Base-by-base conservation (phyloP, 2,329 filamentous ascomycete species). In the Calonectria pteridis region DNA sequence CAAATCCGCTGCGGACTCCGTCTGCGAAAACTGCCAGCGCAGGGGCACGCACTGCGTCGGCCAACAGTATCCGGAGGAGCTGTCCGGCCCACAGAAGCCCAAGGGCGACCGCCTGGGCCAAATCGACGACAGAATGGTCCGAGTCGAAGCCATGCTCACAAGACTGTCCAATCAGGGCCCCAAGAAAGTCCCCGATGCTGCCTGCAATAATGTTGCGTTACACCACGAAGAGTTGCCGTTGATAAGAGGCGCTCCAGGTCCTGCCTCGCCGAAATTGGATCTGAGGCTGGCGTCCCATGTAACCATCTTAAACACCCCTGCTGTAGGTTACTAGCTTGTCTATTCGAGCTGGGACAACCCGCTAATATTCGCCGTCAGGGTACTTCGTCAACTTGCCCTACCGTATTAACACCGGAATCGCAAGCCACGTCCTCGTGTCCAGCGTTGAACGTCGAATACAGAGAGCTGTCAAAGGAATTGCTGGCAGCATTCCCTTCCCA, bases 81-180 rank as follows among this genome's bases (percentile, higher is more conserved):
- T 33, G 51, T 33, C 51, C 10, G 51, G 51, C 51, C 51, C 51
- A 55, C 51, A 55, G 51, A 29, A 31, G 18, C 18, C 20, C 26
- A 55, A 55, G 51, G 51, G 51, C 51, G 51, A 55, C 51, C 29
- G 51, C 6, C 51, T 55, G 6, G 28, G 51, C 28, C 51, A 55
- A 55, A 55, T 55, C 29, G 51, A 55, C 51, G 51, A 55, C 51
- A 55, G 51, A 55, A 55, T 55, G 51, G 51, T 55, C 18, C 29
- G 51, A 10, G 51, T 55, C 18, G 51, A 55, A 16, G 51, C 51
- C 6, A 55, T 55, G 51, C 51, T 55, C 29, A 55, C 16, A 14
- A 55, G 28, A 4, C 20, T 55, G 7, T 55, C 51, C 51, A 55
- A 33, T 33, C 51, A 55, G 26, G 28, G 51, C 20, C 28, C 28